Evolutionary conservation across 1,284 basidiomycete species (phyloP), one percentile per base, ranked within the genome.

Genomic region (Moesziomyces sp.): DNA sequence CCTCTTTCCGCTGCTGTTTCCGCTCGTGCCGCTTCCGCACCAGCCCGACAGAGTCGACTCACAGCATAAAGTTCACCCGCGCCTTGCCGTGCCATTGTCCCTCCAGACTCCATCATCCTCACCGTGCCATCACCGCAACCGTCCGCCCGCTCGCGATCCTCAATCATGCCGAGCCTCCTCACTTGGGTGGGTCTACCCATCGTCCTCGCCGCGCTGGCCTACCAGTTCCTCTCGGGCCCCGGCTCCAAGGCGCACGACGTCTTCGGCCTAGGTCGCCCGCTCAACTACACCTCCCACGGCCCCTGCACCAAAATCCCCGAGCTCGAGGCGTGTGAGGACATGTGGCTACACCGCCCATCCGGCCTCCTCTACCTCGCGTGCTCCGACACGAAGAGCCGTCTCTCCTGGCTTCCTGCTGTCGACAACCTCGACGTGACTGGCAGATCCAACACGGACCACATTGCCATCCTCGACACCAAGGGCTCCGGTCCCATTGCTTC

Each of bases 351-450:
- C 61, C 63, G 68, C 13, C 44, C 52, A 11, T 87, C 87, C 3
- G 90, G 90, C 33, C 70, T 88, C 11, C 66, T 92, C n/a, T 92
- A 90, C 78, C 86, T 91, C 10, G 90, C 90, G 11, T 92, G 91
- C 76, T 91, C 91, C 3, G 87, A 87, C 0, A 88, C 85, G 2
- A 78, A 80, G 3, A 86, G 85, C 30, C 88, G 90, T 16, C 55
- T 80, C 1, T 83, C 86, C 48, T 92, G 91, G 91, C 84, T 86
- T 0, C 91, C 91, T 3, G 70, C 74, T 21, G 64, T 61, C 16
- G 77, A 77, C 56, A 56, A 59, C 21, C 59, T 77, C 19, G 64
- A 77, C 43, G 60, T 63, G 21, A 42, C 52, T 18, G 52, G 61
- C 5, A 23, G 68, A 24, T 90, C 76, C 46, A 61, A 47, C 23